Percentiles rank a stretch among this genome's conserved stretches.
Conservation (phyloP, 2,329 filamentous ascomycete species). For the Didymosphaeria variabile region DNA sequence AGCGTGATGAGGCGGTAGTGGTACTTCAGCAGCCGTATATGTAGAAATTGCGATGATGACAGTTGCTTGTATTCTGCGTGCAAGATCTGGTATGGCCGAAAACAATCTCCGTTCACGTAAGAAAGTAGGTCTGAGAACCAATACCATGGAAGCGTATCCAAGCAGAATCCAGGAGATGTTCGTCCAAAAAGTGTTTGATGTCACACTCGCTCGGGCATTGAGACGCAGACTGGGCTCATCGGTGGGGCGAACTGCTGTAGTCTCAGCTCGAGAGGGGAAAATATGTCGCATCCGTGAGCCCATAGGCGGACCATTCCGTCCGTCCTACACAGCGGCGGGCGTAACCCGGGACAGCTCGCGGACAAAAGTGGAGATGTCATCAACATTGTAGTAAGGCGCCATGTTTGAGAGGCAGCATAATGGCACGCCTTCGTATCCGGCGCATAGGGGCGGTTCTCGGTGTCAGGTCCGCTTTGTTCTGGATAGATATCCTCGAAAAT, state of each 20-base stretch:
- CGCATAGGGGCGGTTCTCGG: conserved; percentile 12
- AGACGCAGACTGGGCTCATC: conserved; percentile 9
- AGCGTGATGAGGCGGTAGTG: neutral
- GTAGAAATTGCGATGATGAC: neutral
- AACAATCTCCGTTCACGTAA: neutral
- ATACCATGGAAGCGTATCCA: neutral
- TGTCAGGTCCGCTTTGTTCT: neutral
- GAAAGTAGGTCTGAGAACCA: neutral
- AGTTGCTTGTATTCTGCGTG: neutral
- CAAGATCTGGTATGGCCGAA: neutral
- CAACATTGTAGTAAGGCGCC: conserved; percentile 12
- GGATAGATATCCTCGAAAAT: conserved; percentile 3
- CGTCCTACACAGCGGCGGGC: conserved; percentile 11
- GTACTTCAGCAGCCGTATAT: neutral
- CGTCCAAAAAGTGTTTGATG: neutral
- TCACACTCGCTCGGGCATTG: conserved; percentile 3
- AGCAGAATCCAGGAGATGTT: neutral
- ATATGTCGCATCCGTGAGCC: conserved; percentile 14
- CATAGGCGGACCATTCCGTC: conserved; percentile 16
- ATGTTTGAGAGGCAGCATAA: conserved; percentile 11
- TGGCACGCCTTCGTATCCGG: conserved; percentile 26
- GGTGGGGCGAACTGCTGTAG: neutral
- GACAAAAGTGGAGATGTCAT: conserved; percentile 18
- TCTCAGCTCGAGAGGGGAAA: neutral
- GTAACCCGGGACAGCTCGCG: conserved; percentile 9